Evolutionary conservation across 768 basidiomycete genomes (phyloP).

Genomic region (Boletus rubroflammeus): DNA sequence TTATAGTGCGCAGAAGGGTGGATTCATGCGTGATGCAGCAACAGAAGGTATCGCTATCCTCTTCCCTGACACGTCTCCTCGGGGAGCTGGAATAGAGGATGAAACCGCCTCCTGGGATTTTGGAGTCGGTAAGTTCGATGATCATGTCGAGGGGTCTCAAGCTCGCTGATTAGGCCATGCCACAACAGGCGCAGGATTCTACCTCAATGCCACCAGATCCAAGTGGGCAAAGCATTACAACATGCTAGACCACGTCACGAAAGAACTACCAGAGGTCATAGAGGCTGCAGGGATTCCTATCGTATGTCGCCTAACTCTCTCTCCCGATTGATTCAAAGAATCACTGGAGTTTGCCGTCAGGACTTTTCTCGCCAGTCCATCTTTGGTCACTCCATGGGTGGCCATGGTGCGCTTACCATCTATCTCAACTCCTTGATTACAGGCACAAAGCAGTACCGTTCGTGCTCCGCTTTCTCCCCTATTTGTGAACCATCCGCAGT

Average conservation of each 20-base stretch:
- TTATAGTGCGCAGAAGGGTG: slow-evolving; percentile 85
- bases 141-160: background rate
- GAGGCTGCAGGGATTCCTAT: slow-evolving; percentile 71
- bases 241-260: slow-evolving; percentile 82
- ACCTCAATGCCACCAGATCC: slow-evolving; percentile 82
- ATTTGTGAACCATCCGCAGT: slow-evolving; percentile 82
- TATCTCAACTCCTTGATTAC: slow-evolving; percentile 67
- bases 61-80: slow-evolving; percentile 91
- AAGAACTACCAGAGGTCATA: slow-evolving; percentile 81
- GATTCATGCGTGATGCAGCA: slow-evolving; percentile 82
- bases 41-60: slow-evolving; percentile 85
- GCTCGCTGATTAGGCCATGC: background rate
- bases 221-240: slow-evolving; percentile 75
- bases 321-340: background rate
- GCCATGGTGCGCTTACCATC: slow-evolving; percentile 89
- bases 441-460: slow-evolving; percentile 67
- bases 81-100: slow-evolving; percentile 82
- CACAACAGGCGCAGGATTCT: slow-evolving; percentile 78
- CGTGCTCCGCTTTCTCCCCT: slow-evolving; percentile 86
- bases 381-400: slow-evolving; percentile 97
- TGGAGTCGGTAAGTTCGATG: slow-evolving; percentile 59
- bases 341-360: slow-evolving; percentile 36
- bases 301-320: slow-evolving; percentile 42
- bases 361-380: slow-evolving; percentile 83
- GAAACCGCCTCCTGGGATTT: slow-evolving; percentile 87